Conservation (phyloP, 1,284 basidiomycete species). For the Trichosporon sp. region DNA sequence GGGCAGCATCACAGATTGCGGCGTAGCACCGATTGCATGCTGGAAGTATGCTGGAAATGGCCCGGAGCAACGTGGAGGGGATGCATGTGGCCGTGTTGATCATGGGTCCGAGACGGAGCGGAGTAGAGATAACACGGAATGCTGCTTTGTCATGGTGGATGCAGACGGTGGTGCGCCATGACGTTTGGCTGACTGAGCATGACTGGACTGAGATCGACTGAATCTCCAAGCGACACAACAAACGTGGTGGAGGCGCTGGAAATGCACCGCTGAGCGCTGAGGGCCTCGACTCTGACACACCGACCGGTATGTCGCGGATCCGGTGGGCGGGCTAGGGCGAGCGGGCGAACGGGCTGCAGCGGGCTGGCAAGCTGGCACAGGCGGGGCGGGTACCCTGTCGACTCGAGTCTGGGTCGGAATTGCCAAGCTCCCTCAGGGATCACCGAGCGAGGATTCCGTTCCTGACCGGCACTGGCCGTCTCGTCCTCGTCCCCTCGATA, state of each 20-base stretch:
- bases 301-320: not conserved
- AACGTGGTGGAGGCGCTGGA: not conserved
- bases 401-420: slow-evolving; percentile 1
- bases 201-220: not conserved
- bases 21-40: not conserved
- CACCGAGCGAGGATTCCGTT: not conserved
- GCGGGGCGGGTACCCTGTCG: not conserved
- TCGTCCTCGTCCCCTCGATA: not conserved
- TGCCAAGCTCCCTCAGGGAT: not conserved
- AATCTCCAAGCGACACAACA: not conserved
- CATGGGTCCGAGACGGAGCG: not conserved
- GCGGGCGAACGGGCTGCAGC: too few relatives aligned
- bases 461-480: slow-evolving; percentile 5
- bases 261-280: too few relatives aligned
- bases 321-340: not conserved
- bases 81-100: not conserved
- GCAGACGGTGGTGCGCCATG: not conserved
- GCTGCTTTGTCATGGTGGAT: not conserved
- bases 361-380: too few relatives aligned
- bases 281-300: not conserved
- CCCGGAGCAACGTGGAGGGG: not conserved
- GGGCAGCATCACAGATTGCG: not conserved
- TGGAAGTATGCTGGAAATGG: not conserved
- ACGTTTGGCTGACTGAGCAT: not conserved
- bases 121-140: not conserved